These are phyloP conservation scores for Fusarium caatingaense DNA, from an alignment of 2,329 filamentous ascomycete species.

Conservation along the genomic window DNA sequence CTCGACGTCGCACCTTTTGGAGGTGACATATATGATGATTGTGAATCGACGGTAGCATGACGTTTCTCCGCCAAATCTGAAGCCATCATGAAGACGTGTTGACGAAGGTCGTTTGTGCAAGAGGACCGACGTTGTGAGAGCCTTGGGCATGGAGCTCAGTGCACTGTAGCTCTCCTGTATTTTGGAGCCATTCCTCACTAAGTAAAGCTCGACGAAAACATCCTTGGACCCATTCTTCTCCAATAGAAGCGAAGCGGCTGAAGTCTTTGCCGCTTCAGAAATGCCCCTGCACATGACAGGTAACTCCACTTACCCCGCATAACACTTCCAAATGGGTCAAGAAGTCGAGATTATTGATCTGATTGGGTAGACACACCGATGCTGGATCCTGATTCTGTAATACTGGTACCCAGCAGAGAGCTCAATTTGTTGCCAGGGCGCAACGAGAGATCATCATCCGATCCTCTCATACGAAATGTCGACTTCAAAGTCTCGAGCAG, in stretches of 20 bases:
- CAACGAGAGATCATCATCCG: neutral
- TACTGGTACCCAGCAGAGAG: neutral
- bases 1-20: neutral
- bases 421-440: no score
- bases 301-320: neutral
- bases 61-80: neutral
- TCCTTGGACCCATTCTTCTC: neutral
- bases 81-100: neutral
- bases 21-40: neutral
- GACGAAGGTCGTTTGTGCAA: no score
- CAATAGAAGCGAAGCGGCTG: neutral
- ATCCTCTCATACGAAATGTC: neutral
- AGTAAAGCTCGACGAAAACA: neutral
- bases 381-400: neutral
- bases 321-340: neutral
- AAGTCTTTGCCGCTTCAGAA: slow-evolving; percentile 1
- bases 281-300: neutral
- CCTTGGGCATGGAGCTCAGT: neutral
- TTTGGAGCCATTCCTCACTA: neutral
- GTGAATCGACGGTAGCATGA: neutral
- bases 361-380: neutral
- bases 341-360: neutral
- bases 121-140: neutral
- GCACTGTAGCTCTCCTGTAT: neutral
- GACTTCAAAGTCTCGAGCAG: neutral